Evolutionary conservation across 331 rosid species (phyloP).

Genomic region (Arachis monticola): DNA sequence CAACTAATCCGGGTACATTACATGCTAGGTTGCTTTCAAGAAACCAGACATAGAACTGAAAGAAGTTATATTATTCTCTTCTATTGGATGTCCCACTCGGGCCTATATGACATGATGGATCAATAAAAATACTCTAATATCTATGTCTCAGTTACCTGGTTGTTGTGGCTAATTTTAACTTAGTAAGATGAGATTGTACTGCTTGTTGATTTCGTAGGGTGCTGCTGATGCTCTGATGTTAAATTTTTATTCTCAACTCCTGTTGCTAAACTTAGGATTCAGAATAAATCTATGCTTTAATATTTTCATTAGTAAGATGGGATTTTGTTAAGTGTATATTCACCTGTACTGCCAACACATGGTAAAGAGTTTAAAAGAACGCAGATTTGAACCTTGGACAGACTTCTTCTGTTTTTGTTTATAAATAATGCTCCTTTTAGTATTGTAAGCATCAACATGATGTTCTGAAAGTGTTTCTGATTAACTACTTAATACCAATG

Average conservation of each 20-base stretch:
- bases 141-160: constrained; percentile 4
- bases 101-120: no score
- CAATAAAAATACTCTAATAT: no score
- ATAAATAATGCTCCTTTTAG: constrained; percentile 3
- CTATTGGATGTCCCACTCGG: no score
- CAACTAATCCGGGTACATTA: constrained; percentile 58
- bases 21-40: constrained; percentile 31
- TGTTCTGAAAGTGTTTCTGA: constrained; percentile 1
- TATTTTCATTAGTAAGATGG: background rate
- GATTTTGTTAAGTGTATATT: no score
- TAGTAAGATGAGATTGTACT: background rate
- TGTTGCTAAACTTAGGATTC: constrained; percentile 6
- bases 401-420: constrained; percentile 1
- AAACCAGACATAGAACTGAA: background rate
- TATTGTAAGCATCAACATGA: constrained; percentile 6
- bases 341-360: no score
- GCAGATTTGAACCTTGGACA: no score
- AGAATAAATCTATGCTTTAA: constrained; percentile 5
- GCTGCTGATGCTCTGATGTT: background rate
- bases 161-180: constrained; percentile 13
- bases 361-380: no score
- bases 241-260: background rate
- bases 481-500: background rate
- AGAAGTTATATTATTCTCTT: background rate
- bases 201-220: constrained; percentile 3